Evolutionary conservation across 345 rosid genomes (phyloP).

Genomic region (Pistacia vera): DNA sequence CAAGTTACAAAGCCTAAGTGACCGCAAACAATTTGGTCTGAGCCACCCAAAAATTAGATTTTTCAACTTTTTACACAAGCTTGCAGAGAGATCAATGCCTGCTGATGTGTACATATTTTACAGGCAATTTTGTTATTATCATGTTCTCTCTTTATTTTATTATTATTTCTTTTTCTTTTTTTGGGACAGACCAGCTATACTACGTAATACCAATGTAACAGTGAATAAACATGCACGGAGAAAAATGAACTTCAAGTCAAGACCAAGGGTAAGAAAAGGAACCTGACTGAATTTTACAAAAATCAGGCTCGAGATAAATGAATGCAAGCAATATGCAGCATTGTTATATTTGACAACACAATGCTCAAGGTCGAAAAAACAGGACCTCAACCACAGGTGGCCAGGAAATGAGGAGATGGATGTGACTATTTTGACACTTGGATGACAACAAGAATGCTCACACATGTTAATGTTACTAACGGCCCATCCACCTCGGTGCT

Average conservation of each 20-base stretch:
- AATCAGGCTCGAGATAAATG: background rate
- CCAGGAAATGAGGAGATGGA: background rate
- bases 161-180: background rate
- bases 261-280: background rate
- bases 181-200: background rate
- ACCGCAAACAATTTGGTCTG: background rate
- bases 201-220: too few relatives aligned
- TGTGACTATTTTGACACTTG: background rate
- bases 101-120: background rate
- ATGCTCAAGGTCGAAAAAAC: background rate
- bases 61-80: background rate
- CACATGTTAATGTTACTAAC: background rate
- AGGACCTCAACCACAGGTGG: background rate
- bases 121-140: background rate
- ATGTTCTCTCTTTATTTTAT: background rate
- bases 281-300: background rate
- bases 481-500: background rate
- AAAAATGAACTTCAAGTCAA: background rate
- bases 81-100: background rate
- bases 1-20: background rate
- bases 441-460: background rate
- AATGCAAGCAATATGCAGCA: background rate
- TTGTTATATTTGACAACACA: background rate
- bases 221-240: background rate
- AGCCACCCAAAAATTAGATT: background rate